Conservation (phyloP, 2,329 filamentous ascomycete species). For the Rugonectria rugulosa region DNA sequence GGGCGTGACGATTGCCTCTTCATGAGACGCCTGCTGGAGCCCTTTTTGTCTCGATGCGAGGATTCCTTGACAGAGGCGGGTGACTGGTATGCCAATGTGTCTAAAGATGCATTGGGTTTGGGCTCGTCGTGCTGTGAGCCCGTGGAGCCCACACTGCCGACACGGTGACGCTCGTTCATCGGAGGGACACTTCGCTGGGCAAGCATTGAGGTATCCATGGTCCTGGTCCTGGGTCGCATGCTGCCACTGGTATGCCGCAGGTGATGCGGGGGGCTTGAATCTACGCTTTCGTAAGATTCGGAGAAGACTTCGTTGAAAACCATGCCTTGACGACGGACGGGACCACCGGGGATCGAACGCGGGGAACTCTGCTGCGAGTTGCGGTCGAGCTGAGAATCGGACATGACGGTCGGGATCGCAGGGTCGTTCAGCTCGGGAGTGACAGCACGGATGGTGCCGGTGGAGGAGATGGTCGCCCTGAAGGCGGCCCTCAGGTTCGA, state of each 20-base stretch:
- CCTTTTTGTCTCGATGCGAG: slow-evolving; percentile 52
- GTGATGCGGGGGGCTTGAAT: slow-evolving; percentile 49
- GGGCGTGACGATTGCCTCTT: slow-evolving; percentile 65
- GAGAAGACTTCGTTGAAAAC: slow-evolving; percentile 66
- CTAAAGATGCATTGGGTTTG: slow-evolving; percentile 49
- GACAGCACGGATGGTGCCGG: slow-evolving; percentile 67
- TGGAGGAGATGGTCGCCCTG: slow-evolving; percentile 41
- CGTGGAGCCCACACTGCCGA: slow-evolving; percentile 75
- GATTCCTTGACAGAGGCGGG: slow-evolving; percentile 45
- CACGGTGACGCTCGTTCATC: slow-evolving; percentile 65
- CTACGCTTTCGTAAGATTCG: slow-evolving; percentile 57
- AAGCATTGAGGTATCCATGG: slow-evolving; percentile 63
- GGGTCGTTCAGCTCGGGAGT: slow-evolving; percentile 66
- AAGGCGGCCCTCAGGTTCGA: slow-evolving; percentile 46
- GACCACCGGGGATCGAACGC: slow-evolving; percentile 42
- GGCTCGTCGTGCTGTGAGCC: slow-evolving; percentile 62
- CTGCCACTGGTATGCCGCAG: slow-evolving; percentile 44
- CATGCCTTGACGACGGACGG: slow-evolving; percentile 63
- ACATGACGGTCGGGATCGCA: slow-evolving; percentile 32
- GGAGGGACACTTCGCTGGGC: slow-evolving; percentile 51
- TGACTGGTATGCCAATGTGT: slow-evolving; percentile 53
- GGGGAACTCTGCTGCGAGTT: slow-evolving; percentile 45
- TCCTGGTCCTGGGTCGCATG: slow-evolving; percentile 63
- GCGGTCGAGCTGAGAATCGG: slow-evolving; percentile 35
- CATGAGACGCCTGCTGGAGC: slow-evolving; percentile 58